Percentiles rank a stretch among this genome's conserved stretches.
Evolutionary conservation across 2,329 filamentous ascomycete species (phyloP).

Genomic region (Atkinsonella texensis): DNA sequence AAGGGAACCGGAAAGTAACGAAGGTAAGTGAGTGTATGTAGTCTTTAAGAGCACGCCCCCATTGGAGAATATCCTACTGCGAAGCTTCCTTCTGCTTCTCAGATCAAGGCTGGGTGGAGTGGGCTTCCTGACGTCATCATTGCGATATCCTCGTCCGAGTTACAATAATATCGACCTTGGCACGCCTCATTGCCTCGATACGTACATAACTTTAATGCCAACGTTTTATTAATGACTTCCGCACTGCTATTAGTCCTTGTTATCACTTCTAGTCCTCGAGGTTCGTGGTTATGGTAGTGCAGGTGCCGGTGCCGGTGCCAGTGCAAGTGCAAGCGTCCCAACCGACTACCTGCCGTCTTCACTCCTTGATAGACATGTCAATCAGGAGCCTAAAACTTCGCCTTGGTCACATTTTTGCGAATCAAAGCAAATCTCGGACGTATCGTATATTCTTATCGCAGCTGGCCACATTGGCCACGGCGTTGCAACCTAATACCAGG

Average conservation of each 20-base stretch:
- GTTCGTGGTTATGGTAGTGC: too few species aligned
- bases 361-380: too few species aligned
- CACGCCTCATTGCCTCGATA: slow-evolving; percentile 1
- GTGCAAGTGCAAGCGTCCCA: too few species aligned
- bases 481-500: slow-evolving; percentile 16
- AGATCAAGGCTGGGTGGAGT: neutral
- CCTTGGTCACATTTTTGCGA: too few species aligned
- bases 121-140: slow-evolving; percentile 10
- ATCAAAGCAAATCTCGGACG: slow-evolving; percentile 10
- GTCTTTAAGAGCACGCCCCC: neutral
- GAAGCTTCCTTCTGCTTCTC: neutral
- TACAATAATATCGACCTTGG: neutral
- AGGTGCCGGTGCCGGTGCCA: too few species aligned
- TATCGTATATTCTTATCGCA: slow-evolving; percentile 27
- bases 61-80: neutral
- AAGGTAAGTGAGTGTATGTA: neutral
- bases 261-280: too few species aligned
- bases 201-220: neutral
- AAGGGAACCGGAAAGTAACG: neutral
- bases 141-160: neutral
- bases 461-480: slow-evolving; percentile 18
- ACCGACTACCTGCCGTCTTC: too few species aligned
- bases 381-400: too few species aligned
- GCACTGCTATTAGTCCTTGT: too few species aligned
- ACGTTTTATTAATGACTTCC: too few species aligned